Evolutionary conservation across 306 rosid species (phyloP).

Genomic region (Rosa persica): DNA sequence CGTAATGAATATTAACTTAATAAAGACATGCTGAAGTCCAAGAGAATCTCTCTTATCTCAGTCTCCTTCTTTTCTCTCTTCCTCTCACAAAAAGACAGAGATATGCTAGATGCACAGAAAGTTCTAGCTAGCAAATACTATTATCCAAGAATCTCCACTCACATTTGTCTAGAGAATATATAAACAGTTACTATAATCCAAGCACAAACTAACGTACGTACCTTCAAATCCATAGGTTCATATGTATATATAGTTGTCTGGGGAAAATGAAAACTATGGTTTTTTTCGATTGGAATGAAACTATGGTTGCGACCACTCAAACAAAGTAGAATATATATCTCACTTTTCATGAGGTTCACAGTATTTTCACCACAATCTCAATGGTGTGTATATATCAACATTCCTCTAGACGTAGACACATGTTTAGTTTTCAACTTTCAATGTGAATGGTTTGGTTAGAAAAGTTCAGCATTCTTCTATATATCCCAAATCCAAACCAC

Average conservation of each 20-base stretch:
- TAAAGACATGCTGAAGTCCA: not conserved
- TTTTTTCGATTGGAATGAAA: not conserved
- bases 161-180: conserved; percentile 6
- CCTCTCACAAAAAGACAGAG: not conserved
- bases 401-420: not conserved
- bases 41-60: not conserved
- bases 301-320: conserved; percentile 3
- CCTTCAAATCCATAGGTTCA: not conserved
- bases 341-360: not conserved
- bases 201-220: conserved; percentile 7
- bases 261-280: not conserved
- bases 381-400: not conserved
- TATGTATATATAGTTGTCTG: not conserved
- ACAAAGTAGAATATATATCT: not conserved
- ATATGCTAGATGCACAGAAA: not conserved
- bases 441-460: not conserved
- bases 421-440: not conserved
- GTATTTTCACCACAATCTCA: not conserved
- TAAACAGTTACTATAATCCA: conserved; percentile 3
- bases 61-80: not conserved
- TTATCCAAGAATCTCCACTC: not conserved
- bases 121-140: not conserved
- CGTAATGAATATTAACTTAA: not conserved
- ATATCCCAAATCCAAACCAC: not conserved
- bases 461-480: not conserved